Evolutionary conservation across 139 green algal species (phyloP).

Genomic region (Tetradesmus obliquus): DNA sequence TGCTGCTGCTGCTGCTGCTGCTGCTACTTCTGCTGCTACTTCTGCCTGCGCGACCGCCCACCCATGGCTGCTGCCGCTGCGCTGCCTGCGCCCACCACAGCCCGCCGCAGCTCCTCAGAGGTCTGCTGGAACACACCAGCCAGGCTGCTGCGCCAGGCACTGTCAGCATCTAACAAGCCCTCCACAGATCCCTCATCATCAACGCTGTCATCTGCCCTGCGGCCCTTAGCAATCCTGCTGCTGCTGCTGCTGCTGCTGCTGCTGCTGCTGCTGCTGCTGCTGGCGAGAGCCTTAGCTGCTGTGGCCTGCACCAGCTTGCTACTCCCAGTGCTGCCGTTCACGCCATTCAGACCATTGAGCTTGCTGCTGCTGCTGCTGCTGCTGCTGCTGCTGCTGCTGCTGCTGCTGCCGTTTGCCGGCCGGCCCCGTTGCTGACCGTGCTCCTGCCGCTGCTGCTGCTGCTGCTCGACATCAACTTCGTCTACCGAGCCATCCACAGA

Average conservation of each 20-base stretch:
- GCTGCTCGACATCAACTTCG: background rate
- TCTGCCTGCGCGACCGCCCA: background rate
- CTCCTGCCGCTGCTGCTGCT: background rate
- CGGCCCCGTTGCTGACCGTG: background rate
- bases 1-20: background rate
- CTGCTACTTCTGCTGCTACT: background rate
- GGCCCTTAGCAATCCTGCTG: background rate
- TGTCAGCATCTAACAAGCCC: background rate
- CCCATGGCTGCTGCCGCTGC: background rate
- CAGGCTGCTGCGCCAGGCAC: background rate
- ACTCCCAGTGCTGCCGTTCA: background rate
- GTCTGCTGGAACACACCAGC: background rate
- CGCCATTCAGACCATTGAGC: background rate
- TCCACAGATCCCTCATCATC: background rate
- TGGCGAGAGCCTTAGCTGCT: background rate
- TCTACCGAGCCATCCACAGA: background rate
- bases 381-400: background rate
- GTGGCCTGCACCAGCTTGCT: background rate
- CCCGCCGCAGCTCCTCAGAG: background rate
- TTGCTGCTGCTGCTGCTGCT: background rate
- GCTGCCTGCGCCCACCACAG: background rate
- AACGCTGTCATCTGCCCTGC: background rate
- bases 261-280: background rate
- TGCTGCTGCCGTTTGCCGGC: background rate
- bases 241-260: slow-evolving; percentile 5